phyloP scores from a whole-genome alignment of 306 rosid genomes.

The Cucumis cinereus region DNA sequence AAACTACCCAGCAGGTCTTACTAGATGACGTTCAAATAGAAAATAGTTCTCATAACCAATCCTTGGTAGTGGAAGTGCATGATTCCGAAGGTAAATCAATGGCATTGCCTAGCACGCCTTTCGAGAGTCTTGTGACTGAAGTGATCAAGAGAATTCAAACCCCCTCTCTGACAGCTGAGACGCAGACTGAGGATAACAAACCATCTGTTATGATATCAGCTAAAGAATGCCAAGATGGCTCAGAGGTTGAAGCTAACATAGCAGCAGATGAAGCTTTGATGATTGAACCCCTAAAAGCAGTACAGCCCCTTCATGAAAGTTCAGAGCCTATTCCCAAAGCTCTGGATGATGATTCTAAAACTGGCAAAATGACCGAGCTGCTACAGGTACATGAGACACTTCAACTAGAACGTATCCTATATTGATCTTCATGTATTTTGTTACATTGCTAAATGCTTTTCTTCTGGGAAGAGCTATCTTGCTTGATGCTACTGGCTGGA shows the following conservation, averaged over 20 bases:
- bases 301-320: conserved; percentile 24
- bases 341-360: conserved; percentile 20
- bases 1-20: conserved; percentile 23
- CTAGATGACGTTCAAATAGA: conserved; percentile 18
- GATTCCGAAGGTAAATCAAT: conserved; percentile 23
- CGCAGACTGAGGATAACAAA: conserved; percentile 21
- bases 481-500: not conserved
- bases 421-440: not conserved
- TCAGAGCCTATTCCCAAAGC: conserved; percentile 21
- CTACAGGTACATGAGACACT: conserved; percentile 53
- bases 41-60: conserved; percentile 14
- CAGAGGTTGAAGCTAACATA: conserved; percentile 23
- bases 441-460: not conserved
- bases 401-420: not conserved
- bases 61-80: conserved; percentile 14
- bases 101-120: conserved; percentile 24
- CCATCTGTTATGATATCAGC: conserved; percentile 14
- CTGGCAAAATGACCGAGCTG: conserved; percentile 49
- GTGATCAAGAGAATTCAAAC: conserved; percentile 34
- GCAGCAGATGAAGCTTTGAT: conserved; percentile 28
- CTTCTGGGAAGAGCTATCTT: not conserved
- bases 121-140: conserved; percentile 39
- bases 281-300: conserved; percentile 51
- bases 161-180: conserved; percentile 26
- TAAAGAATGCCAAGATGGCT: conserved; percentile 16